A percentile compares a stretch with the other conserved stretches of the same genome.
Evolutionary conservation across 2,329 filamentous ascomycete species (phyloP).

Genomic region (Fusarium sp.): DNA sequence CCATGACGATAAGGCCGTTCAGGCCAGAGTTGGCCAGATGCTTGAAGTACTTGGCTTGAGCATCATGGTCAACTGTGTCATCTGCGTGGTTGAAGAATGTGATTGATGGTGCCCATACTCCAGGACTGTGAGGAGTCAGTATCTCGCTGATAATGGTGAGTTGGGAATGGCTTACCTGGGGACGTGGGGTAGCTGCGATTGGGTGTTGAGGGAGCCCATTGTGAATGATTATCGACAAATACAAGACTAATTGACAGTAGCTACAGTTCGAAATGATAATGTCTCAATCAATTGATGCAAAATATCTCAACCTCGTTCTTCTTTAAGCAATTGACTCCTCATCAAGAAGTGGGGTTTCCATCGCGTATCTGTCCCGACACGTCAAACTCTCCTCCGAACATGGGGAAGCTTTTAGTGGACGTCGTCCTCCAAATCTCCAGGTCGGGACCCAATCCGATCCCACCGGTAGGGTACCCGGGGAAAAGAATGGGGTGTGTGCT

Average conservation of each 20-base stretch:
- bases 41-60: slow-evolving; percentile 63
- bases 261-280: not conserved
- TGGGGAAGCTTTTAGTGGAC: not conserved
- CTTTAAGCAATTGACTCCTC: slow-evolving; percentile 28
- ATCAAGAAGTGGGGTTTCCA: slow-evolving; percentile 32
- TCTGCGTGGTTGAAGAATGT: slow-evolving; percentile 65
- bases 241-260: not conserved
- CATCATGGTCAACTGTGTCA: slow-evolving; percentile 60
- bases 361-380: slow-evolving; percentile 28
- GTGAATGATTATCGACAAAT: not conserved
- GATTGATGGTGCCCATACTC: slow-evolving; percentile 64
- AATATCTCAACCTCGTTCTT: slow-evolving; percentile 6
- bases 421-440: not conserved
- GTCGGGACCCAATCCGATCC: slow-evolving; percentile 14
- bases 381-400: slow-evolving; percentile 7
- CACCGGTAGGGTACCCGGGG: slow-evolving; percentile 3
- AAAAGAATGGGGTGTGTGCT: accelerated
- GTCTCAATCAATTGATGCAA: not conserved
- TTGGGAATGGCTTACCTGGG: slow-evolving; percentile 35
- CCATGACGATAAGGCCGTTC: slow-evolving; percentile 64
- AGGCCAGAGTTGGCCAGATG: slow-evolving; percentile 64
- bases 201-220: slow-evolving; percentile 34
- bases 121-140: not conserved
- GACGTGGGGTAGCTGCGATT: slow-evolving; percentile 37
- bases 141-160: not conserved